A percentile compares a stretch with the other conserved stretches of the same genome.
Evolutionary conservation across 306 rosid species (phyloP).

Genomic region (Cucumis melo): DNA sequence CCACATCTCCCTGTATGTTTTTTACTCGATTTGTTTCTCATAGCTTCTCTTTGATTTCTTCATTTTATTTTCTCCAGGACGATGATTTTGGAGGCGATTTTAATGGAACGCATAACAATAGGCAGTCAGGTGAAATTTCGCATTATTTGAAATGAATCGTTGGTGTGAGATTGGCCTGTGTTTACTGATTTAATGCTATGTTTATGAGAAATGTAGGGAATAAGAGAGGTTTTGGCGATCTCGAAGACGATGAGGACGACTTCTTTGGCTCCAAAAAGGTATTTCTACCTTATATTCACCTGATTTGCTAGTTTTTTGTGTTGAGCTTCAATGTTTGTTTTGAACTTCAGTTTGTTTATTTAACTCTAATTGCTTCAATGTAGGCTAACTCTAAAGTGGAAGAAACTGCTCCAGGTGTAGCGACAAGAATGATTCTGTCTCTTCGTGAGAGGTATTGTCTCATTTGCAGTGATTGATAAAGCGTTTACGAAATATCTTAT

Average conservation of each 20-base stretch:
- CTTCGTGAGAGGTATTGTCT: conserved; percentile 74
- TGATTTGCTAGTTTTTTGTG: background rate
- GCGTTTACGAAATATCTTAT: background rate
- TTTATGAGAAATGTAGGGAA: conserved; percentile 19
- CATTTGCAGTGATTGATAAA: background rate
- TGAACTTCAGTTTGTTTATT: background rate
- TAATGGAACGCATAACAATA: conserved; percentile 23
- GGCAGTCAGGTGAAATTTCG: conserved; percentile 34
- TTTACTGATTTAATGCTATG: background rate
- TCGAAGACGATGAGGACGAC: conserved; percentile 53
- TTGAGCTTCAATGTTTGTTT: background rate
- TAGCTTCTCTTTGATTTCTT: background rate
- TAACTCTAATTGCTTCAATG: background rate
- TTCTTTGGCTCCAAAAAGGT: conserved; percentile 55
- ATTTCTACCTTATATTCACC: background rate
- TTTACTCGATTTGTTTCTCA: background rate
- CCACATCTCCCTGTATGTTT: background rate
- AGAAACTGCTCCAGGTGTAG: conserved; percentile 79
- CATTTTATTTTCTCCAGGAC: conserved; percentile 26
- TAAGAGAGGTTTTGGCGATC: conserved; percentile 63
- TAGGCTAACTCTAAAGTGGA: conserved; percentile 49
- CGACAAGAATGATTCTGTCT: conserved; percentile 87
- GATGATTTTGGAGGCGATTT: conserved; percentile 76
- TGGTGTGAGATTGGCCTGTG: conserved; percentile 2
- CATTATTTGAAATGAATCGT: background rate